Base-by-base conservation (phyloP, 495 filamentous ascomycete species). In the Hypoxylon rickii region DNA sequence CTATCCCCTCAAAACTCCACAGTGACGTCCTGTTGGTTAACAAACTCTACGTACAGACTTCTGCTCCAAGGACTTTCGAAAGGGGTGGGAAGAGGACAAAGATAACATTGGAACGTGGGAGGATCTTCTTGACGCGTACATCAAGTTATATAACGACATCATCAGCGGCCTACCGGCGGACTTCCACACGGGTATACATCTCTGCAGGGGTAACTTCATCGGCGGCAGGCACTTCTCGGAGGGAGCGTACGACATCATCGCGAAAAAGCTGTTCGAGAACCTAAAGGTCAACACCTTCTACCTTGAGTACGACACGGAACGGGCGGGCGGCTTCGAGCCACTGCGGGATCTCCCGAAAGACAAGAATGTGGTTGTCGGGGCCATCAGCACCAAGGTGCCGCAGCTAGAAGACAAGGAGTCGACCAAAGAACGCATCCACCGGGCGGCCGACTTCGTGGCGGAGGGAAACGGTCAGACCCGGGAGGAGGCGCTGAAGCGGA, bases 131-230 rank as follows among this genome's bases (percentile, higher is more conserved):
- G 84, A 89, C 49, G 80, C 83, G 24, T 92, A 92, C 70, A 87
- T 92, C 70, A 76, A 77, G 51, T 79, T 88, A 50, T 90, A 92
- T 79, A 92, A 92, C 67, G 83, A 86, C 70, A 82, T 79, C 68
- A 77, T 90, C 69, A 72, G 80, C 59, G 74, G 80, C 39, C 75
- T 83, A 2, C 83, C 85, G 0, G 70, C 77, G n/a, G 85, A 89
- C 58, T 78, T 89, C 70, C 86, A 89, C 72, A 76, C 88, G 15
- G 89, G 88, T 49, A 83, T 92, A 3, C 89, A 92, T 63, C 74
- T 92, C 42, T 91, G 89, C 78, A 83, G 87, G 43, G 89, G 89
- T 41, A 94, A 92, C 75, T 91, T 90, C 70, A 83, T 89, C 62
- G 82, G 84, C 47, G 83, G 82, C 32, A 78, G 86, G n/a, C 85